Base-by-base conservation (phyloP, 495 filamentous ascomycete species). In the Aeminium ludgeri region DNA sequence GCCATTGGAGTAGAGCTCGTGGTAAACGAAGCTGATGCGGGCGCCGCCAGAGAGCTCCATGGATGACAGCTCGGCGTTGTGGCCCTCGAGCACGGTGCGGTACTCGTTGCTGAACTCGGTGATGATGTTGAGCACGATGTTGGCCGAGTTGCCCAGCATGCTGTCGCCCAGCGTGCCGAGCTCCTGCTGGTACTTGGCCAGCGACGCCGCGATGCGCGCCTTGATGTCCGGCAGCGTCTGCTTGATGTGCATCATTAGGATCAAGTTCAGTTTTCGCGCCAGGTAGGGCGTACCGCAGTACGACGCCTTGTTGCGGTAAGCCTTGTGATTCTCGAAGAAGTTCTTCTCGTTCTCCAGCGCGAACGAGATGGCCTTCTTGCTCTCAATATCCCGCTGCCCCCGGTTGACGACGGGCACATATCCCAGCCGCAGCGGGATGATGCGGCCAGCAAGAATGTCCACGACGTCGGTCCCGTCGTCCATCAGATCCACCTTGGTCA, bases 181-280 rank as follows among this genome's bases (percentile, higher is more conserved):
- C 59, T 99, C 91, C 28, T 75, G 61, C 2, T 69, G 67, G 59
- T 99, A 99, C 52, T 96, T 96, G 54, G 86, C 81, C 36, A 99
- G 72, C 27, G 86, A 92, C 43, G 81, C 77, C 10, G 80, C 72
- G 55, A 99, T 99, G 45, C 91, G 80, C 13, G 78, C 80, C 61
- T 96, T 99, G 67, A 99, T 99, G 57, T 99, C 89, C 19, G 89
- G 89, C 10, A 99, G 72, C 6, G 89, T 99, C 66, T 99, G 89
- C 63, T 99, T 99, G 67, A 99, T 99, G 67, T 99, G 89, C 89
- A 96, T 99, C 89, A 96, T 96, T 44, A 99, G 73, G 60, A 99
- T 96, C 59, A 97, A 68, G 59, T 99, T 99, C 41, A 99, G 69
- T 62, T 99, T 99, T 35, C 89, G 75, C 5, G 89, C 89, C 23